Conservation (phyloP, 306 rosid species). For the Acacia crassicarpa region DNA sequence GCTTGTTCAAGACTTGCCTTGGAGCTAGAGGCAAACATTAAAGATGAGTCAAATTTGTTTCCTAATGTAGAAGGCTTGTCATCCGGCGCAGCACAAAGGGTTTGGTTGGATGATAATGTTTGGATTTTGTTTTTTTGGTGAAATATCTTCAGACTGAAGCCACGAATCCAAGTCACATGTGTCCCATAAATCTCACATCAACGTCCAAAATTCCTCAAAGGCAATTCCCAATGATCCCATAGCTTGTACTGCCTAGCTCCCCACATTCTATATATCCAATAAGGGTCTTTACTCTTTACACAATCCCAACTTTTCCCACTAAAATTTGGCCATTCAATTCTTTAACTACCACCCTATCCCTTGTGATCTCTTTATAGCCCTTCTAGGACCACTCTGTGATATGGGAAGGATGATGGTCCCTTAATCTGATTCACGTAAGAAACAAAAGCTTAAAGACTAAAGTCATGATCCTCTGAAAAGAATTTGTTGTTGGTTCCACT, state of each 20-base stretch:
- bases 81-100: not conserved
- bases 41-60: not conserved
- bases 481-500: not conserved
- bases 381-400: conserved; percentile 5
- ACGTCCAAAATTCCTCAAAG: conserved; percentile 11
- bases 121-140: not conserved
- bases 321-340: conserved; percentile 25
- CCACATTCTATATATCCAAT: not conserved
- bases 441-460: not conserved
- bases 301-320: not conserved
- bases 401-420: not conserved
- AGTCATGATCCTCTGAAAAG: not conserved
- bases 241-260: conserved; percentile 7
- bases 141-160: not conserved
- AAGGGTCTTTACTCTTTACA: not conserved
- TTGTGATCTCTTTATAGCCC: not conserved
- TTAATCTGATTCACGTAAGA: not conserved
- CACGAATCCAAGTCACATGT: conserved; percentile 7
- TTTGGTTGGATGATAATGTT: not conserved
- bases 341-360: conserved; percentile 23
- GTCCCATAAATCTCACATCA: conserved; percentile 14
- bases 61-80: not conserved
- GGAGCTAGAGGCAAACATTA: not conserved
- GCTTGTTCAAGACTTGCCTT: not conserved
- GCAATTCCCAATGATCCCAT: conserved; percentile 4